Percentiles rank a stretch among this genome's conserved stretches.
Conservation (phyloP, 1,284 basidiomycete genomes). For the Baeospora myosura region DNA sequence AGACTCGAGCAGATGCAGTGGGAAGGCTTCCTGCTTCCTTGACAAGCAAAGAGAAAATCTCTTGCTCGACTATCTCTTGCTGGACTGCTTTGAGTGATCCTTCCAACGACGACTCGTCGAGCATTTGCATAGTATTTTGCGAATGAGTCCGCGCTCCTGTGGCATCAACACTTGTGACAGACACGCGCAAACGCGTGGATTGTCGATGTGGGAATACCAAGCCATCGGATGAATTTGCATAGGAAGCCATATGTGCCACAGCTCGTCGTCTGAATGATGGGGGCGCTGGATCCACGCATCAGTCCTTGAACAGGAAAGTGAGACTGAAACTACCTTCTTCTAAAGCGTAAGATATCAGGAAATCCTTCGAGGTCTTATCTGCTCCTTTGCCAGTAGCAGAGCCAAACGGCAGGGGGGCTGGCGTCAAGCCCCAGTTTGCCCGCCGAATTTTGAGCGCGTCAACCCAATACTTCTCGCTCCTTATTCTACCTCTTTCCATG, state of each 20-base stretch:
- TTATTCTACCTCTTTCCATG: constrained; percentile 54
- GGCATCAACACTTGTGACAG: constrained; percentile 31
- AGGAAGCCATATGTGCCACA: constrained; percentile 55
- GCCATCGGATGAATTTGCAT: constrained; percentile 31
- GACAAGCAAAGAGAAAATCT: constrained; percentile 66
- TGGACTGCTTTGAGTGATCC: constrained; percentile 51
- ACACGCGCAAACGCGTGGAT: constrained; percentile 50
- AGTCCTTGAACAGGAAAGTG: constrained; percentile 6
- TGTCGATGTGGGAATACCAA: constrained; percentile 62
- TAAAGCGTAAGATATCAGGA: constrained; percentile 67
- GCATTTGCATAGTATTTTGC: constrained; percentile 28
- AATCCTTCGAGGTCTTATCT: constrained; percentile 72
- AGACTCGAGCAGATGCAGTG: constrained; percentile 66
- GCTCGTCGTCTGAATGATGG: constrained; percentile 54
- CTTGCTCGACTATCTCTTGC: constrained; percentile 67
- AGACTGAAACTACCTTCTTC: constrained; percentile 64
- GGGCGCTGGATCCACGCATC: constrained; percentile 40
- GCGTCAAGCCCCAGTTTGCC: constrained; percentile 70
- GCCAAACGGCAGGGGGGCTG: constrained; percentile 66
- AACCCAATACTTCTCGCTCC: constrained; percentile 68
- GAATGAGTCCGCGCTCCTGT: constrained; percentile 27
- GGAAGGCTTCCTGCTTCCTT: constrained; percentile 64
- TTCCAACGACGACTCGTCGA: constrained; percentile 37
- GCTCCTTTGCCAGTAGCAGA: constrained; percentile 62
- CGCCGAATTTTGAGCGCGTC: constrained; percentile 68